A percentile compares a stretch with the other conserved stretches of the same genome.
phyloP scores from a whole-genome alignment of 306 rosid species.

The Casuarina equisetifolia region DNA sequence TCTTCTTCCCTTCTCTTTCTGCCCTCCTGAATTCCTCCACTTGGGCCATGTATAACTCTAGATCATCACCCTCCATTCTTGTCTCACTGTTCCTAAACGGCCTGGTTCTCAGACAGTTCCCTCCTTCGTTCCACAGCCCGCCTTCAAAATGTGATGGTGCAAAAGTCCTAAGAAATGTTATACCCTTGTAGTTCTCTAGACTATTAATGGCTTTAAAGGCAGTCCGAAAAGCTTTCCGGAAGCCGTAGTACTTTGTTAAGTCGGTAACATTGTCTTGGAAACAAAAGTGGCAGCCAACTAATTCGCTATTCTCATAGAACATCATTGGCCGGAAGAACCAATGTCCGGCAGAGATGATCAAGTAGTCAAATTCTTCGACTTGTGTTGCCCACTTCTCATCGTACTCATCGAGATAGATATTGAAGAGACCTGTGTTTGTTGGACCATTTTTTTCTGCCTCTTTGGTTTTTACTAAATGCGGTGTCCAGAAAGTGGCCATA shows the following conservation, averaged over 20 bases:
- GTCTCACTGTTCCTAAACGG: constrained; percentile 75
- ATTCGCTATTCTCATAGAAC: constrained; percentile 46
- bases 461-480: constrained; percentile 66
- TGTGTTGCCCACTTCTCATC: constrained; percentile 68
- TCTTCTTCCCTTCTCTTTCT: constrained; percentile 54
- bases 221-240: constrained; percentile 60
- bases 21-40: constrained; percentile 70
- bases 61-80: constrained; percentile 48
- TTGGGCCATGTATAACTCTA: constrained; percentile 79
- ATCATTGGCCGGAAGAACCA: constrained; percentile 71
- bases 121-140: constrained; percentile 82
- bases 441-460: constrained; percentile 53
- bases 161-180: constrained; percentile 61
- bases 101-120: constrained; percentile 64
- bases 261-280: constrained; percentile 54
- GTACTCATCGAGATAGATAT: constrained; percentile 72
- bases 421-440: constrained; percentile 46
- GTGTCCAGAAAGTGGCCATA: constrained; percentile 68
- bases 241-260: constrained; percentile 66
- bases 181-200: constrained; percentile 56
- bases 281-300: constrained; percentile 75
- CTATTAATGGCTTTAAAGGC: constrained; percentile 65
- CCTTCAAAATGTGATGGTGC: constrained; percentile 85
- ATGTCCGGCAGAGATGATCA: constrained; percentile 73
- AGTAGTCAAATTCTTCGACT: constrained; percentile 53